Evolutionary conservation across 1,284 basidiomycete genomes (phyloP), one percentile per base, ranked within the genome.

Genomic region (Tylopilus sp.): DNA sequence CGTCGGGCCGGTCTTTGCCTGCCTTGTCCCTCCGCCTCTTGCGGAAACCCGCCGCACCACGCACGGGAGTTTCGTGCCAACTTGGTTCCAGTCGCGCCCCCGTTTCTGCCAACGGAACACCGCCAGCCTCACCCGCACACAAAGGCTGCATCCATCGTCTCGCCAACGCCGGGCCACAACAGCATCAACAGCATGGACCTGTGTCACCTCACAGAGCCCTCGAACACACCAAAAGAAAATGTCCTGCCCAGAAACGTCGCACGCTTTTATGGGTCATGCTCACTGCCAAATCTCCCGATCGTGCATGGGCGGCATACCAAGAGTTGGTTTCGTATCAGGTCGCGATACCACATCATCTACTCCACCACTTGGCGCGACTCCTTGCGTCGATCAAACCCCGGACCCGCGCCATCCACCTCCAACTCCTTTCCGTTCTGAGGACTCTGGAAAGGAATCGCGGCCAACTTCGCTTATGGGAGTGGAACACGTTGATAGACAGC

Each of bases 401-500:
- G 57, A 85, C 83, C 4, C 81, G 83, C 42, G 67, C 69, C 5
- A 69, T 79, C 43, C 88, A 85, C 65, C 74, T 84, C 10, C 82
- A 81, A 17, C 74, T 90, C 2, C 73, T 89, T 28, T 79, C 84
- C 24, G 80, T 89, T 15, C 62, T 90, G 54, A 78, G 77, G 39
- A 76, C 75, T 31, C 71, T 90, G 37, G 80, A 78, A 53, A 71
- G 70, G 25, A 71, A 72, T 14, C 83, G 80, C 8, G 84, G 81
- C 26, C 71, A 56, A 13, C 66, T 89, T 33, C 73, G 77, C 55
- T 60, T 74, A 15, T 82, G 81, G 76, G 81, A 90, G 66, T 90
- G 88, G 86, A 91, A 90, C 64, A 73, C 81, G 8, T 75, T 92
- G 40, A 80, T 90, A 55, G 77, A 87, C 61, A 76, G 75, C 65